Evolutionary conservation across 805 yeast species (phyloP).

Genomic region (Yarrowia sp.): DNA sequence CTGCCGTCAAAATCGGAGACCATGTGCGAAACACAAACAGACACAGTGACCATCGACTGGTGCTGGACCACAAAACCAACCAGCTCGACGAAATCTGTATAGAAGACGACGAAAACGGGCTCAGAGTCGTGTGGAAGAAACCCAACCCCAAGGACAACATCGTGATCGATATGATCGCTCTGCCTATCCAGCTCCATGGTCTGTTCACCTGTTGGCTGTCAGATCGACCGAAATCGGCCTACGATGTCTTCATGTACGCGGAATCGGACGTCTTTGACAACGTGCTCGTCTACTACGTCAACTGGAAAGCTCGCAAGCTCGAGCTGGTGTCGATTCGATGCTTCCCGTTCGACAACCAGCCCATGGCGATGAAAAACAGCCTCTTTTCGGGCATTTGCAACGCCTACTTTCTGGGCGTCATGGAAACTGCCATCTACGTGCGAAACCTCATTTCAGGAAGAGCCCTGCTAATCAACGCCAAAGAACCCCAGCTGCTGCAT

Average conservation of each 20-base stretch:
- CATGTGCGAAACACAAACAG: neutral
- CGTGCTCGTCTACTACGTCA: constrained; percentile 19
- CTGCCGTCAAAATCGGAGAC: constrained; percentile 5
- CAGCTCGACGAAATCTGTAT: constrained; percentile 4
- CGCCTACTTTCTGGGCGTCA: constrained; percentile 3
- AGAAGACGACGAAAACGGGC: neutral
- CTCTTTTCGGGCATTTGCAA: constrained; percentile 2
- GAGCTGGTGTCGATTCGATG: constrained; percentile 3
- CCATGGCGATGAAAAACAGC: constrained; percentile 18
- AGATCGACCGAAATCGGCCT: constrained; percentile 10
- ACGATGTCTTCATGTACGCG: neutral
- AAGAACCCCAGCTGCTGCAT: constrained; percentile 2
- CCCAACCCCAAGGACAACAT: constrained; percentile 9
- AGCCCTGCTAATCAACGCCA: neutral
- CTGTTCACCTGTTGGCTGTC: constrained; percentile 9
- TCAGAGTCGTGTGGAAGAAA: neutral
- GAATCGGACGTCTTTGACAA: neutral
- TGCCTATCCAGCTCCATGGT: neutral
- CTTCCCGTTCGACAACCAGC: neutral
- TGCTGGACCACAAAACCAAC: constrained; percentile 11
- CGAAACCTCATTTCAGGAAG: neutral
- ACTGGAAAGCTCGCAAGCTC: constrained; percentile 3
- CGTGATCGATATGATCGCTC: neutral
- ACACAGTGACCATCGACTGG: constrained; percentile 9
- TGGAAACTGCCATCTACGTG: neutral